Evolutionary conservation across 306 rosid species (phyloP).

Genomic region (Benincasa hispida): DNA sequence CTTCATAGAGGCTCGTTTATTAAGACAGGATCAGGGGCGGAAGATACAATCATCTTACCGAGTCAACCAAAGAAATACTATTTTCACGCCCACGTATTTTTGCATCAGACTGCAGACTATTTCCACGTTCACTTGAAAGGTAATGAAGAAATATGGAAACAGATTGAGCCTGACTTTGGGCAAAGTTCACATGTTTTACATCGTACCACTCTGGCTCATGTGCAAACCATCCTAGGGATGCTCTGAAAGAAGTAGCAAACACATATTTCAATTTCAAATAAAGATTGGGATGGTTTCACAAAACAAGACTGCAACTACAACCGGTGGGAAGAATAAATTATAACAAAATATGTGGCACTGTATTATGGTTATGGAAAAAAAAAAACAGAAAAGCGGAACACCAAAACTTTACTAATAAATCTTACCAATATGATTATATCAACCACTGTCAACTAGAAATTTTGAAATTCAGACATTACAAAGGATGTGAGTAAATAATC

Average conservation of each 20-base stretch:
- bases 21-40: not conserved
- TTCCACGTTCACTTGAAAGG: conserved; percentile 64
- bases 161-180: conserved; percentile 92
- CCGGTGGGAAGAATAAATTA: not conserved
- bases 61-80: conserved; percentile 43
- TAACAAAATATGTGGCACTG: not conserved
- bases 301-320: not conserved
- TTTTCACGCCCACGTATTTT: conserved; percentile 72
- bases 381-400: not conserved
- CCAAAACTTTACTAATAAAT: not conserved
- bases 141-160: conserved; percentile 68
- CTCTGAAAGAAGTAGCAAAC: conserved; percentile 41
- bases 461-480: not conserved
- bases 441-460: not conserved
- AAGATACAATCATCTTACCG: conserved; percentile 36
- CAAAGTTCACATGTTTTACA: conserved; percentile 50
- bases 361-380: not conserved
- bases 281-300: not conserved
- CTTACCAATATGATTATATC: not conserved
- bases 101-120: conserved; percentile 39
- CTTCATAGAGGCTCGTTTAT: not conserved
- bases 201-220: conserved; percentile 80
- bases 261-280: conserved; percentile 18
- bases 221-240: conserved; percentile 93
- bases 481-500: not conserved